phyloP scores from a whole-genome alignment of 495 filamentous ascomycete genomes.

The Staphylotrichum longicolle region DNA sequence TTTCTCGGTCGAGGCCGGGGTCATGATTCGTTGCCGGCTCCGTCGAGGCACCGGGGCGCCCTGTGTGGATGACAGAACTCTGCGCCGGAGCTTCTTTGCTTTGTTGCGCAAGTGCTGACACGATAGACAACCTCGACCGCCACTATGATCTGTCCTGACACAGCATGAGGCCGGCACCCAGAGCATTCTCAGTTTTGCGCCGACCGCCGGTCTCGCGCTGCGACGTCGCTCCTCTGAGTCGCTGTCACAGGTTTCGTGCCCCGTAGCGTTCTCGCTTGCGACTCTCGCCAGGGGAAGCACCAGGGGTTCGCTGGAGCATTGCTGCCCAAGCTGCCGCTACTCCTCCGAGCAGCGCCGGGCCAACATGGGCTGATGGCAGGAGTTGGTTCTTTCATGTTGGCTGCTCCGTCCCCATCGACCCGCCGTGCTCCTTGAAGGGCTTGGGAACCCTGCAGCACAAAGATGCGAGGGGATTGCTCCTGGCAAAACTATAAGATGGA shows the following conservation, averaged over 20 bases:
- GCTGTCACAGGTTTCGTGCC: neutral
- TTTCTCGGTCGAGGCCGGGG: slow-evolving; percentile 9
- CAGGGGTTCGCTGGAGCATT: slow-evolving; percentile 47
- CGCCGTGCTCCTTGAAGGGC: slow-evolving; percentile 11
- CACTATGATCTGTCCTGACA: slow-evolving; percentile 9
- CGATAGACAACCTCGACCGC: slow-evolving; percentile 21
- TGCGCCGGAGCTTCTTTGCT: slow-evolving; percentile 11
- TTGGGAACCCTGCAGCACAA: slow-evolving; percentile 15
- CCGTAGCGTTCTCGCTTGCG: slow-evolving; percentile 9
- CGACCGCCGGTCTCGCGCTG: slow-evolving; percentile 26
- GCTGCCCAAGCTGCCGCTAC: slow-evolving; percentile 47
- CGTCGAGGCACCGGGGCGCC: neutral
- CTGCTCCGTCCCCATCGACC: slow-evolving; percentile 11
- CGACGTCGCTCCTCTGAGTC: slow-evolving; percentile 11
- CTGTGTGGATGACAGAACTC: neutral
- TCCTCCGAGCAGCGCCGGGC: slow-evolving; percentile 11
- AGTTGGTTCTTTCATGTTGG: neutral
- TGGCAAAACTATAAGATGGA: slow-evolving; percentile 41
- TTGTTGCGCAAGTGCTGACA: slow-evolving; percentile 23
- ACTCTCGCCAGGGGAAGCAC: slow-evolving; percentile 22
- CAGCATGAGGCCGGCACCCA: slow-evolving; percentile 13
- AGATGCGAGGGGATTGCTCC: slow-evolving; percentile 13
- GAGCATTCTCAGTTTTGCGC: slow-evolving; percentile 7
- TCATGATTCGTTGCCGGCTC: slow-evolving; percentile 17
- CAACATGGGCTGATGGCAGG: slow-evolving; percentile 7